A percentile compares a stretch with the other conserved stretches of the same genome.
Conservation (phyloP, 2,329 filamentous ascomycete genomes). For the Fusarium annulatum region DNA sequence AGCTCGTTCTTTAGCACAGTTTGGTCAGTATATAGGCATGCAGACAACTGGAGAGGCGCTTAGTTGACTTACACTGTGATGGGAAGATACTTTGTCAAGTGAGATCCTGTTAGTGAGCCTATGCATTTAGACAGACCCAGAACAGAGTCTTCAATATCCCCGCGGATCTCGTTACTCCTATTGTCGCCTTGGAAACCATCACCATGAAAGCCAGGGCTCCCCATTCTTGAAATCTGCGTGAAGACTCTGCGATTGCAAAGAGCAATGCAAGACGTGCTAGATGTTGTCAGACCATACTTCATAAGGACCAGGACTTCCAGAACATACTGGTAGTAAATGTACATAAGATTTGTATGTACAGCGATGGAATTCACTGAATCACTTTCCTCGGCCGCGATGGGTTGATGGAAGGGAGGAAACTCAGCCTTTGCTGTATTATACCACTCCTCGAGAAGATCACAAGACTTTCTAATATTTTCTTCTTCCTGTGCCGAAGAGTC, state of each 20-base stretch:
- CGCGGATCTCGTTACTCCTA: not conserved
- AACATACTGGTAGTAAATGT: not conserved
- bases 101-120: not conserved
- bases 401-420: not conserved
- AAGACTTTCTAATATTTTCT: not conserved
- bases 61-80: not conserved
- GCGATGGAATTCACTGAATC: not conserved
- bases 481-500: not conserved
- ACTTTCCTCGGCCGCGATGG: rapidly evolving
- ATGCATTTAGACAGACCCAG: not conserved
- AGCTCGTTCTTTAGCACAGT: not conserved
- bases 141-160: not conserved
- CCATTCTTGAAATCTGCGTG: not conserved
- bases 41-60: too few relatives aligned
- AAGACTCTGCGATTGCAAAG: not conserved
- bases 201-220: not conserved
- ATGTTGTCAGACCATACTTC: rapidly evolving
- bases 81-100: not conserved
- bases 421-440: not conserved
- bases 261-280: not conserved
- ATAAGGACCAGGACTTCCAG: rapidly evolving
- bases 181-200: rapidly evolving
- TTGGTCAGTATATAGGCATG: too few relatives aligned
- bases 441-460: not conserved
- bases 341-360: not conserved